Evolutionary conservation across 495 filamentous ascomycete genomes (phyloP).

Genomic region (Penicillium maclennaniae): DNA sequence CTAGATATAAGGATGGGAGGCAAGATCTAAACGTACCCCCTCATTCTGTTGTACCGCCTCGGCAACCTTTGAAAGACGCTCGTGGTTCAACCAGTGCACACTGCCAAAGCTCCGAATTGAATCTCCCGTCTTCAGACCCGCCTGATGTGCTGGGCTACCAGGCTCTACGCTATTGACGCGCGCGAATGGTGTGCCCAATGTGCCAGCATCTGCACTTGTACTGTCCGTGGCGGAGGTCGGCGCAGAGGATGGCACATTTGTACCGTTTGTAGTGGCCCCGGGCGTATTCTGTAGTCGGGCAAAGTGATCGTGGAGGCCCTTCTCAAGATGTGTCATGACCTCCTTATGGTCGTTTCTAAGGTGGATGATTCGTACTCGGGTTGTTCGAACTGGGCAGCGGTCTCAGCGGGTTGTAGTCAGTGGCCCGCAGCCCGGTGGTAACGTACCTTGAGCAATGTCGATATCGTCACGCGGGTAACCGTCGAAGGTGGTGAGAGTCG

Average conservation of each 20-base stretch:
- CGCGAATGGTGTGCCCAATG: constrained; percentile 72
- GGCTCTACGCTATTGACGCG: constrained; percentile 79
- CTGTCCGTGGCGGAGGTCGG: constrained; percentile 16
- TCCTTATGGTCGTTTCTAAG: constrained; percentile 92
- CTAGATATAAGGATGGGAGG: background rate
- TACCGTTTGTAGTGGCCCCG: constrained; percentile 24
- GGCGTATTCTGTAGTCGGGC: constrained; percentile 35
- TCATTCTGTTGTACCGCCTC: constrained; percentile 84
- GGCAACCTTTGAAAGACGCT: constrained; percentile 76
- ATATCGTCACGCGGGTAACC: constrained; percentile 92
- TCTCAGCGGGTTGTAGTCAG: constrained; percentile 15
- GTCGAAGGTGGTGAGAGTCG: constrained; percentile 80
- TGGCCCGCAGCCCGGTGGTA: background rate
- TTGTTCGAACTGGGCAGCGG: constrained; percentile 69
- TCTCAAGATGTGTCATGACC: constrained; percentile 77
- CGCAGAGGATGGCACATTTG: constrained; percentile 20
- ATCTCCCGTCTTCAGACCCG: constrained; percentile 83
- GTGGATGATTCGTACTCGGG: constrained; percentile 80
- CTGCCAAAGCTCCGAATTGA: constrained; percentile 77
- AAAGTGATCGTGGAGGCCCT: constrained; percentile 72
- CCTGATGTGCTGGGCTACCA: constrained; percentile 76
- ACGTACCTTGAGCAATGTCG: constrained; percentile 88
- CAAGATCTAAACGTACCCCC: constrained; percentile 59
- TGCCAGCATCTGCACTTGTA: constrained; percentile 25
- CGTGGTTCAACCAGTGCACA: constrained; percentile 78